Conservation (phyloP, 1,284 basidiomycete species). For the Pseudozyma tsukubaensis region DNA sequence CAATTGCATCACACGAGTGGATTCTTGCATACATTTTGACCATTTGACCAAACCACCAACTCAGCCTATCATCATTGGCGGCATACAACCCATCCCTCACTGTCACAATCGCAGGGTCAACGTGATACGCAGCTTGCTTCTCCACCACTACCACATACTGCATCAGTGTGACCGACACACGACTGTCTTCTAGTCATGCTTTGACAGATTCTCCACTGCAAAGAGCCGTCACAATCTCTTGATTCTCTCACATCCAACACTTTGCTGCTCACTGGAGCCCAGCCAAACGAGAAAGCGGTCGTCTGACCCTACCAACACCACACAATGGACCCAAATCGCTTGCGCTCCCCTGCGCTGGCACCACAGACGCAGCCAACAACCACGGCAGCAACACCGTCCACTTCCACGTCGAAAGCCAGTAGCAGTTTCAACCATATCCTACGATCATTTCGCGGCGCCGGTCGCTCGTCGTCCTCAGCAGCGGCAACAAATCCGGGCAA, state of each 20-base stretch:
- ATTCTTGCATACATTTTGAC: too few relatives aligned
- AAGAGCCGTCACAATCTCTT: background rate
- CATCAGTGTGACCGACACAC: too few relatives aligned
- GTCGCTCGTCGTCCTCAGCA: constrained; percentile 24
- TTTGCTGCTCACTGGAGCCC: background rate
- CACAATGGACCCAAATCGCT: constrained; percentile 35
- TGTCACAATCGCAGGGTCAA: too few relatives aligned
- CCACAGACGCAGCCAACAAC: constrained; percentile 20
- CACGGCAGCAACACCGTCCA: constrained; percentile 11
- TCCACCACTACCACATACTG: too few relatives aligned
- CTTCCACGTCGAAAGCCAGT: constrained; percentile 31
- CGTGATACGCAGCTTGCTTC: too few relatives aligned
- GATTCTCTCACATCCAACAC: background rate
- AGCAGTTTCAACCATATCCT: constrained; percentile 47
- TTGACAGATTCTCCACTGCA: background rate
- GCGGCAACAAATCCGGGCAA: constrained; percentile 19
- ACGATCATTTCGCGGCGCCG: constrained; percentile 36
- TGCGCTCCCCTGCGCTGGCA: constrained; percentile 27
- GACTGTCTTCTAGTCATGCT: background rate
- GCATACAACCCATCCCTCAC: too few relatives aligned
- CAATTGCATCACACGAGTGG: too few relatives aligned
- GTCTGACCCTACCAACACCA: too few relatives aligned
- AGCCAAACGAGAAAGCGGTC: background rate
- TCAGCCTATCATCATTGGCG: too few relatives aligned
- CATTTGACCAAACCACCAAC: too few relatives aligned